A percentile compares a stretch with the other conserved stretches of the same genome.
Conservation (phyloP, 345 rosid genomes). For the Populus alba region DNA sequence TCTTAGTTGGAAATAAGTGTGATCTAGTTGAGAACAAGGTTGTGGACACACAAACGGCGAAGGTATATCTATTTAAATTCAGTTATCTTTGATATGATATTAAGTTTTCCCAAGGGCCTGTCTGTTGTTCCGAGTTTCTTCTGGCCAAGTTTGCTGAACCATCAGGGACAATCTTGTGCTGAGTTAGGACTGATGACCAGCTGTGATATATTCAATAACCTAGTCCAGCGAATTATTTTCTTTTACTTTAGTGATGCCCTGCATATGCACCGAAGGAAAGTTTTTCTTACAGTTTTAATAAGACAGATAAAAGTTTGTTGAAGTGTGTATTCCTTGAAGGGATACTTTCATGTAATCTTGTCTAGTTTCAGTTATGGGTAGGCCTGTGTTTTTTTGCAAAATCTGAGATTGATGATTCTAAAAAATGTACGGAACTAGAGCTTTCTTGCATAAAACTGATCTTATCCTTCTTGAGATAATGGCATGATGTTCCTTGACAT, state of each 20-base stretch:
- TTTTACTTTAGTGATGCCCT: background rate
- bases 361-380: background rate
- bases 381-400: background rate
- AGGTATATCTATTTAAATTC: conserved; percentile 34
- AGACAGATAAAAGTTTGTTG: background rate
- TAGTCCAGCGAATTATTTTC: background rate
- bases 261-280: background rate
- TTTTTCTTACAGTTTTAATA: background rate
- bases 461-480: background rate
- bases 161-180: background rate
- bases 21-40: conserved; percentile 78
- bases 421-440: background rate
- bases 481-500: background rate
- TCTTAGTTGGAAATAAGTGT: conserved; percentile 76
- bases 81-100: background rate
- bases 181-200: background rate
- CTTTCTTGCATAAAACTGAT: background rate
- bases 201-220: background rate
- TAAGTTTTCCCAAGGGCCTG: background rate
- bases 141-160: background rate
- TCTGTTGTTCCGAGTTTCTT: background rate
- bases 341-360: background rate
- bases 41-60: conserved; percentile 79
- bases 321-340: background rate
- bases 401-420: background rate